Conservation (phyloP, 306 rosid genomes). For the Canavalia ensiformis region DNA sequence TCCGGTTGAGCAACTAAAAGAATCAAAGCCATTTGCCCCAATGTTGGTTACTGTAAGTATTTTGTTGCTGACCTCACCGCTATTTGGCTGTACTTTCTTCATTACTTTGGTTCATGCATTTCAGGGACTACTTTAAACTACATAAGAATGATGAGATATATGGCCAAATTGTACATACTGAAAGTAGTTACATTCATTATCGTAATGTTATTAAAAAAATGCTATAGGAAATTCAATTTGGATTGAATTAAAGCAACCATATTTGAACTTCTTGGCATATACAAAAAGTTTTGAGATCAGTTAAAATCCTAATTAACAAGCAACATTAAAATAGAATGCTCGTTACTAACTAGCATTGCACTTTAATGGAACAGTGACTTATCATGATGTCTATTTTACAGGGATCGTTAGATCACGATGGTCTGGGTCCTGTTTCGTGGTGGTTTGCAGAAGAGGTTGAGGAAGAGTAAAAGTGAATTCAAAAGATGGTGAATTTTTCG, state of each 20-base stretch:
- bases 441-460: constrained; percentile 46
- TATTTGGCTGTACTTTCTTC: constrained; percentile 35
- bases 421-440: constrained; percentile 57
- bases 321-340: constrained; percentile 28
- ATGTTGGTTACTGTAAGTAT: constrained; percentile 74
- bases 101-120: neutral
- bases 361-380: constrained; percentile 11
- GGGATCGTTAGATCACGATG: constrained; percentile 54
- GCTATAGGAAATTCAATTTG: too few relatives aligned
- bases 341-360: constrained; percentile 3
- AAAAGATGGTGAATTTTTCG: neutral
- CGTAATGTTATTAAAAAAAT: neutral
- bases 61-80: constrained; percentile 6
- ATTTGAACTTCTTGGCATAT: constrained; percentile 5
- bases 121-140: neutral
- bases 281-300: neutral
- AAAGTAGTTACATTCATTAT: constrained; percentile 11
- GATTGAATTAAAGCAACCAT: neutral
- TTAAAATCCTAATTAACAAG: neutral
- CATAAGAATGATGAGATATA: neutral
- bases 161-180: neutral
- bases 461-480: constrained; percentile 4
- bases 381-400: constrained; percentile 30
- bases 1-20: constrained; percentile 75
- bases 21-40: constrained; percentile 81